phyloP scores from a whole-genome alignment of 1,139 yeast species.

The Nakaseomyces glabratus region DNA sequence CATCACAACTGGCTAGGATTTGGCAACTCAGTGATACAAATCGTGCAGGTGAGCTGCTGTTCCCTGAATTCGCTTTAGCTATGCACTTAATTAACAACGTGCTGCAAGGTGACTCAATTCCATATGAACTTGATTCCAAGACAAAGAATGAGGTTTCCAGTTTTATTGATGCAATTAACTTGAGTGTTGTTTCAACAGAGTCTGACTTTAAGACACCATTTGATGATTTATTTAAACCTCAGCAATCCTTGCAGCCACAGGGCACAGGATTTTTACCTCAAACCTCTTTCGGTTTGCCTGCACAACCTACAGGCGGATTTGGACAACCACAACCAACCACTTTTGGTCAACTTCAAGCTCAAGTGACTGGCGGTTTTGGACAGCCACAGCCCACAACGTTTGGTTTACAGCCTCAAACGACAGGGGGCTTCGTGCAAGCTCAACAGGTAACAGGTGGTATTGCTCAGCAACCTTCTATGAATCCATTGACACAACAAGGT shows the following conservation, averaged over 20 bases:
- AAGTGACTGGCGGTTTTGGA: constrained; percentile 12
- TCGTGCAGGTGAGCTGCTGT: constrained; percentile 72
- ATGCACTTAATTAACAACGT: constrained; percentile 79
- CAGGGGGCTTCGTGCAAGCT: constrained; percentile 3
- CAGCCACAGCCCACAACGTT: constrained; percentile 9
- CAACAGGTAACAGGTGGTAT: constrained; percentile 4
- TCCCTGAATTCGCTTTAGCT: constrained; percentile 92
- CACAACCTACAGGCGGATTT: constrained; percentile 31
- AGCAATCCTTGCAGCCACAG: constrained; percentile 27
- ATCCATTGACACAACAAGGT: not conserved
- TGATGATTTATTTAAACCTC: constrained; percentile 24
- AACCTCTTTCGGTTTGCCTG: constrained; percentile 22
- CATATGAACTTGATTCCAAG: constrained; percentile 59
- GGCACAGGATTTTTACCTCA: constrained; percentile 32
- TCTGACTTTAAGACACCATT: constrained; percentile 28
- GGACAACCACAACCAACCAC: constrained; percentile 11
- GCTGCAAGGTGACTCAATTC: constrained; percentile 69
- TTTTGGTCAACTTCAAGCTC: constrained; percentile 32
- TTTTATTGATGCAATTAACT: constrained; percentile 81
- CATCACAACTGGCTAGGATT: constrained; percentile 71
- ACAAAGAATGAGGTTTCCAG: constrained; percentile 77
- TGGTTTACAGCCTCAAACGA: constrained; percentile 6
- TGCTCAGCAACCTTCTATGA: constrained; percentile 5
- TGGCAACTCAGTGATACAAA: constrained; percentile 89
- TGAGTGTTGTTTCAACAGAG: constrained; percentile 60